Conservation (phyloP, 2,329 filamentous ascomycete species). For the Didymellaceae sp. region DNA sequence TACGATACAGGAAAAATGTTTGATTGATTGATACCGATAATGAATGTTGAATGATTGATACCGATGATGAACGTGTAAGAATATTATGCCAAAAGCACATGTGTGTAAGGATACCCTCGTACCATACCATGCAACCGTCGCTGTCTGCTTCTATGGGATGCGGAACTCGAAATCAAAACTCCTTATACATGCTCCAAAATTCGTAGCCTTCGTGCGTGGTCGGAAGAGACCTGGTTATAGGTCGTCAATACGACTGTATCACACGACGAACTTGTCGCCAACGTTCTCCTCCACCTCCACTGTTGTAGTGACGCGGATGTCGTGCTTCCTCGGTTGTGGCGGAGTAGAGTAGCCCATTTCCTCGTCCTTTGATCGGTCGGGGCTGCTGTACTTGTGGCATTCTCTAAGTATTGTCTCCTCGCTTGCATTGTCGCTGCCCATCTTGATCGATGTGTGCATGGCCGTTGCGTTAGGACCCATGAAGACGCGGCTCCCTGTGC, state of each 20-base stretch:
- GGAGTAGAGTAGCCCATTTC: neutral
- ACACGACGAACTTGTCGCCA: constrained; percentile 13
- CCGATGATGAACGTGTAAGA: neutral
- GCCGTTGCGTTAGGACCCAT: constrained; percentile 26
- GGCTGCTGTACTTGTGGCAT: constrained; percentile 11
- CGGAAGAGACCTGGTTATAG: too few relatives aligned
- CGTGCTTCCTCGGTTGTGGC: constrained; percentile 1
- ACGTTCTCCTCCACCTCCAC: constrained; percentile 16
- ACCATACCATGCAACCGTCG: neutral
- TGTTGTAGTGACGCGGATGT: constrained; percentile 15
- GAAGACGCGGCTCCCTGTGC: constrained; percentile 24
- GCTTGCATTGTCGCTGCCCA: constrained; percentile 32
- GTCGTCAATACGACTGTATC: neutral
- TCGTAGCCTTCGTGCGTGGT: too few relatives aligned
- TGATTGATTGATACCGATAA: too few relatives aligned
- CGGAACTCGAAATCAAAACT: too few relatives aligned
- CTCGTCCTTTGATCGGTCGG: neutral
- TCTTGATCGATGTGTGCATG: constrained; percentile 29
- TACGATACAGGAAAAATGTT: too few relatives aligned
- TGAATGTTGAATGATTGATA: neutral
- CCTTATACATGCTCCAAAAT: neutral
- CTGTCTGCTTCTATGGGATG: too few relatives aligned
- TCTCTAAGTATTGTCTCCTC: constrained; percentile 38
- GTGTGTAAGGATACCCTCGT: neutral
- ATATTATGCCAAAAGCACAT: neutral